A percentile compares a stretch with the other conserved stretches of the same genome.
phyloP scores from a whole-genome alignment of 2,329 filamentous ascomycete species.

The Thelonectria discophora region DNA sequence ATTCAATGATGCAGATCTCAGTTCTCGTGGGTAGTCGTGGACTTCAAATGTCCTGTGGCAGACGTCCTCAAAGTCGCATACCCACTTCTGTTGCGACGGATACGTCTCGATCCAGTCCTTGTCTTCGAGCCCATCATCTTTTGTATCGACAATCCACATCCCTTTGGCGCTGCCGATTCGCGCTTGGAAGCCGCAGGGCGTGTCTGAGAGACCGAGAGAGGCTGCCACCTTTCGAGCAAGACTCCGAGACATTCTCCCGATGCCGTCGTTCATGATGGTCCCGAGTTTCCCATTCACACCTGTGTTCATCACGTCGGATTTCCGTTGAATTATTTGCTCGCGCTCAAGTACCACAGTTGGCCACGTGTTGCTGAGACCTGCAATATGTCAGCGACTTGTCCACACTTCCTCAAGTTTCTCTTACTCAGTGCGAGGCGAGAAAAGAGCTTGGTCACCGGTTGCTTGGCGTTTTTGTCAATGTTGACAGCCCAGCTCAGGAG shows the following conservation, averaged over 20 bases:
- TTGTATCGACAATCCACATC: conserved; percentile 72
- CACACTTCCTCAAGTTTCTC: background rate
- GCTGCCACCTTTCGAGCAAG: conserved; percentile 64
- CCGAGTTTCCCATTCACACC: background rate
- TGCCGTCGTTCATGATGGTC: conserved; percentile 72
- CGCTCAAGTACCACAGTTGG: conserved; percentile 57
- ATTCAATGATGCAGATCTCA: conserved; percentile 65
- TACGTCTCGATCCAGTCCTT: conserved; percentile 72
- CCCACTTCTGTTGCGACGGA: conserved; percentile 75
- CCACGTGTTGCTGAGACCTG: conserved; percentile 61
- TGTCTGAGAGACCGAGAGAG: conserved; percentile 58
- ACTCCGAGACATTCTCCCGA: conserved; percentile 69
- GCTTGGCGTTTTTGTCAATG: conserved; percentile 52
- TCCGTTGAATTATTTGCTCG: conserved; percentile 53
- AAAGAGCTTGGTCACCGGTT: conserved; percentile 65
- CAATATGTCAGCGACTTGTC: conserved; percentile 9
- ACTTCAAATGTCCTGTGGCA: conserved; percentile 73
- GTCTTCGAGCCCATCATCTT: conserved; percentile 51
- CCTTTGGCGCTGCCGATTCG: conserved; percentile 79
- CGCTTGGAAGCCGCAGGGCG: conserved; percentile 73
- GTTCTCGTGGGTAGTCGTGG: conserved; percentile 49
- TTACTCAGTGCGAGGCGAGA: conserved; percentile 65
- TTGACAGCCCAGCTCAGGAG: conserved; percentile 65
- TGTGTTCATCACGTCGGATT: conserved; percentile 35
- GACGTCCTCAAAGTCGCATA: conserved; percentile 56